phyloP scores from a whole-genome alignment of 306 rosid species.

The Rosa rugosa region DNA sequence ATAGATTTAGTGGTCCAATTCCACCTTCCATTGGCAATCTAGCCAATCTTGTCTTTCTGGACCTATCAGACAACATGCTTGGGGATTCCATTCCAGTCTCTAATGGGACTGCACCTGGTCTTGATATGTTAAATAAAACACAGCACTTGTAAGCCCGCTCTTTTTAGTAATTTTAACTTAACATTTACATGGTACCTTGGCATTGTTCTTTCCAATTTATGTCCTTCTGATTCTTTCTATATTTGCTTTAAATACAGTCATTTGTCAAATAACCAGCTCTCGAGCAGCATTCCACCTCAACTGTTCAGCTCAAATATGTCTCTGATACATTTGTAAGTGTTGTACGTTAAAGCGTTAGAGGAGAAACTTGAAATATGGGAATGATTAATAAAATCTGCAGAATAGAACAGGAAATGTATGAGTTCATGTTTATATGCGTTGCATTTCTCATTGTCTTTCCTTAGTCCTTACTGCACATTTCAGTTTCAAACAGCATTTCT shows the following conservation, averaged over 20 bases:
- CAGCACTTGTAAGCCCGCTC: slow-evolving; percentile 41
- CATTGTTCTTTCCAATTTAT: not conserved
- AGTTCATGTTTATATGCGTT: not conserved
- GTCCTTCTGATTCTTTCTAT: not conserved
- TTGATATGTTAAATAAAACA: slow-evolving; percentile 28
- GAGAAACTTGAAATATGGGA: not conserved
- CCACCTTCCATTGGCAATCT: slow-evolving; percentile 43
- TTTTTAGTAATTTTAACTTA: not conserved
- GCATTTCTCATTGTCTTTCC: not conserved
- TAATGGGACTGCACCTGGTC: slow-evolving; percentile 21
- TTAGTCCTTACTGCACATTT: not conserved
- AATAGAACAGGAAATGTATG: not conserved
- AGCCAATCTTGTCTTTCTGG: slow-evolving; percentile 39
- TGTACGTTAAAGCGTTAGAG: not conserved
- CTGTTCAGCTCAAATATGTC: slow-evolving; percentile 57
- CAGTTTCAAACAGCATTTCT: not conserved
- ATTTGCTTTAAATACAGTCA: slow-evolving; percentile 46
- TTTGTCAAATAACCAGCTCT: slow-evolving; percentile 53
- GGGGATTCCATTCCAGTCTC: slow-evolving; percentile 42
- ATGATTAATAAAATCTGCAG: not conserved
- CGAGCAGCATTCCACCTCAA: slow-evolving; percentile 48
- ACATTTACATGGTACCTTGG: not conserved
- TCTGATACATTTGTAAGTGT: slow-evolving; percentile 62
- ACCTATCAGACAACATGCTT: slow-evolving; percentile 40
- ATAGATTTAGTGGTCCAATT: slow-evolving; percentile 33